These are phyloP conservation scores for Pseudonitzschia delicatissima DNA, from an alignment of 108 stramenopile species.

Conservation along the genomic window DNA sequence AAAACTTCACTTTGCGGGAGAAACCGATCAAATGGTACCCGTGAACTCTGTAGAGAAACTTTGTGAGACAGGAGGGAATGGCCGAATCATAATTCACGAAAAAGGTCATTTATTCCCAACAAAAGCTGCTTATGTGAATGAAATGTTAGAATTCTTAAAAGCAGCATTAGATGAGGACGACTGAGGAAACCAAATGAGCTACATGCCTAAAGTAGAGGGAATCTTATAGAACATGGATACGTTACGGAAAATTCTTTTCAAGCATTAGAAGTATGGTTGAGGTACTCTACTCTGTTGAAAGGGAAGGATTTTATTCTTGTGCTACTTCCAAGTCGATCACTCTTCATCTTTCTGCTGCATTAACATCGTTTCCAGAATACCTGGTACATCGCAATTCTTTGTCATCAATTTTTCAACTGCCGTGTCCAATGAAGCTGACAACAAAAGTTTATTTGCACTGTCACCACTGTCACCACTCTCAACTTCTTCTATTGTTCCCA, in stretches of 20 bases:
- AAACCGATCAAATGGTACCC: conserved; percentile 58
- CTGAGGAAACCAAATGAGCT: background rate
- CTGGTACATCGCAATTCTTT: conserved; percentile 54
- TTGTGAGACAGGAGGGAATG: conserved; percentile 58
- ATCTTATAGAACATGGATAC: too few species aligned
- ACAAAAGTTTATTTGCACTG: background rate
- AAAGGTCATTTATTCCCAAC: conserved; percentile 78
- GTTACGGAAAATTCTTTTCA: too few species aligned
- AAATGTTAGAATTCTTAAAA: conserved; percentile 60
- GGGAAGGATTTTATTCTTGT: too few species aligned
- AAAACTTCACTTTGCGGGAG: conserved; percentile 73
- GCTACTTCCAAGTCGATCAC: too few species aligned
- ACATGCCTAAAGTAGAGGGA: too few species aligned
- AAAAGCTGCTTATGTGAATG: conserved; percentile 47
- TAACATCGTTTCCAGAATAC: conserved; percentile 31
- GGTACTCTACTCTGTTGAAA: background rate
- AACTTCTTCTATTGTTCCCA: background rate
- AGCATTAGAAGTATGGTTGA: background rate
- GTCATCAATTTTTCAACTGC: conserved; percentile 47
- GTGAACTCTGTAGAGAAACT: conserved; percentile 46
- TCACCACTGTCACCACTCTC: background rate
- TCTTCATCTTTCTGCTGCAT: background rate
- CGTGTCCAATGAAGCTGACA: conserved; percentile 12
- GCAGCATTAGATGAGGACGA: conserved; percentile 3
- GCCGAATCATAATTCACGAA: conserved; percentile 53